phyloP scores from a whole-genome alignment of 345 rosid species.

The Gossypium bickii region DNA sequence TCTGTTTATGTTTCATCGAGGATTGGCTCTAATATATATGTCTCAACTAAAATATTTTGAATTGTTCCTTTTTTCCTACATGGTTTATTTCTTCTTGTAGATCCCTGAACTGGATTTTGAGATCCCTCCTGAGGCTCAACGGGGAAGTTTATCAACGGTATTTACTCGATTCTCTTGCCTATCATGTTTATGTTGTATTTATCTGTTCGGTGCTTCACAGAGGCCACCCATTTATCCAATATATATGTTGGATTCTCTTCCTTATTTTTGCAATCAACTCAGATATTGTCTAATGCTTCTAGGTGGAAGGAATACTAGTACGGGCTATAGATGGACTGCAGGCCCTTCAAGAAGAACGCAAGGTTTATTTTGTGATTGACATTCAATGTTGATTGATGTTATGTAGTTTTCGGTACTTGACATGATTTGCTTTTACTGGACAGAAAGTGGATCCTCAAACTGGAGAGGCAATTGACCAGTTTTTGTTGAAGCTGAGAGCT shows the following conservation, averaged over 20 bases:
- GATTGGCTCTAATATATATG: background rate
- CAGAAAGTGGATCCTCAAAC: slow-evolving; percentile 88
- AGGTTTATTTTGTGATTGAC: slow-evolving; percentile 36
- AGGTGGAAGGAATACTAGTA: slow-evolving; percentile 81
- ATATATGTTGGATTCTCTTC: background rate
- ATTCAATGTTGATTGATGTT: background rate
- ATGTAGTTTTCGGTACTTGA: background rate
- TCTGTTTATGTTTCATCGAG: background rate
- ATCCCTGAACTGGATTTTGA: slow-evolving; percentile 92
- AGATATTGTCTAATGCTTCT: slow-evolving; percentile 11
- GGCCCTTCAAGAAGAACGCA: slow-evolving; percentile 93
- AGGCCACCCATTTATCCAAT: background rate
- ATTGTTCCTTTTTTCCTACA: background rate
- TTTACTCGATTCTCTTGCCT: slow-evolving; percentile 14
- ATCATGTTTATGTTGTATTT: background rate
- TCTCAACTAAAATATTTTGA: background rate
- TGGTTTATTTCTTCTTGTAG: slow-evolving; percentile 31
- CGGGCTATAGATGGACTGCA: slow-evolving; percentile 78
- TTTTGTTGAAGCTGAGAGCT: slow-evolving; percentile 71
- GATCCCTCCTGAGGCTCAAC: slow-evolving; percentile 95
- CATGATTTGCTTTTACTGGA: slow-evolving; percentile 14
- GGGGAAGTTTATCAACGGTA: slow-evolving; percentile 90
- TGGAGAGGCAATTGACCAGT: slow-evolving; percentile 84
- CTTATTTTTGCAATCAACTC: slow-evolving; percentile 5
- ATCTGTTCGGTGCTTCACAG: background rate